Percentiles rank a stretch among this genome's conserved stretches.
Conservation (phyloP, 495 filamentous ascomycete species). For the Xylaria sp. region DNA sequence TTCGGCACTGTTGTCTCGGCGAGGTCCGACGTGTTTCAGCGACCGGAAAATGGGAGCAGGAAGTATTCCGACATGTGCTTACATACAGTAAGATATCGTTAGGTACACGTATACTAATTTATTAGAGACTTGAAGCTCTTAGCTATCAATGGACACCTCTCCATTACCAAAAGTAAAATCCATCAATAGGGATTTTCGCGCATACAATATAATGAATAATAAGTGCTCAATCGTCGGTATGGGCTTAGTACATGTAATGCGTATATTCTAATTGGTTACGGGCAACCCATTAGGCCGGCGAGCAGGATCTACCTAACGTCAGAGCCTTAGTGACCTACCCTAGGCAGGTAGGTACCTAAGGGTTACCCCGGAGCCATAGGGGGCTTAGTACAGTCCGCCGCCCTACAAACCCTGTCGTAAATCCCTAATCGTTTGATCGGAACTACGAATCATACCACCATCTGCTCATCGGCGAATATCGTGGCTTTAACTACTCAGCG, state of each 20-base stretch:
- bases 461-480: constrained; percentile 22
- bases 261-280: neutral
- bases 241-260: neutral
- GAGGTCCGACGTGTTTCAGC: constrained; percentile 2
- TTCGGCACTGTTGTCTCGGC: constrained; percentile 1
- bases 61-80: neutral
- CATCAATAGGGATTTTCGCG: neutral
- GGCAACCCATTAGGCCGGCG: neutral
- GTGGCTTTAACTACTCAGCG: neutral
- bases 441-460: constrained; percentile 25
- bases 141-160: neutral
- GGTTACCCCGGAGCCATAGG: neutral
- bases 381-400: neutral
- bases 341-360: neutral
- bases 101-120: neutral
- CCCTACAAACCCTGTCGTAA: constrained; percentile 3
- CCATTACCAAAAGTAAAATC: neutral
- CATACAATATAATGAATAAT: neutral
- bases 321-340: neutral
- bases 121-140: neutral
- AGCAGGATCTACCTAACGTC: no score
- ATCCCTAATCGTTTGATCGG: constrained; percentile 20
- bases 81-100: neutral
- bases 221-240: neutral
- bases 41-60: neutral